phyloP scores from a whole-genome alignment of 192 early-diverging fungal genomes.

The Martensiomyces pterosporus region DNA sequence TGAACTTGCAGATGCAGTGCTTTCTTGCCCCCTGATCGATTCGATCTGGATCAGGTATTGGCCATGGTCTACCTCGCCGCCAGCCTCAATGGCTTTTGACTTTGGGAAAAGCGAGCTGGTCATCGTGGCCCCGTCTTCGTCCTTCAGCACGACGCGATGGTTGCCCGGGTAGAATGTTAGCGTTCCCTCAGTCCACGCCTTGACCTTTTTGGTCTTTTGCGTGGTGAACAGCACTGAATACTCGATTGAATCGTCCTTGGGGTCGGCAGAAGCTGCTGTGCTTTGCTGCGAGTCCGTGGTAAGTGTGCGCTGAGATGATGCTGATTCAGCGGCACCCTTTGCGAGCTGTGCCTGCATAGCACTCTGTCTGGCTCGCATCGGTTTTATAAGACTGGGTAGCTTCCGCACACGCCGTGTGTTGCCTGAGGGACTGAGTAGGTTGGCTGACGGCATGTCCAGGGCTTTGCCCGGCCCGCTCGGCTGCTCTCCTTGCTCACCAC shows the following conservation, averaged over 20 bases:
- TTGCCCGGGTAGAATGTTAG: slow-evolving; percentile 7
- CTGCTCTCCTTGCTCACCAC: neutral
- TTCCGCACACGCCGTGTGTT: slow-evolving; percentile 6
- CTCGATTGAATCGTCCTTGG: slow-evolving; percentile 1
- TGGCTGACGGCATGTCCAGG: neutral
- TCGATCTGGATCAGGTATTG: slow-evolving; percentile 42
- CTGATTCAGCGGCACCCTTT: too few relatives aligned
- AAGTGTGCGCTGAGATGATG: neutral
- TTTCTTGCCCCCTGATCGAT: slow-evolving; percentile 9
- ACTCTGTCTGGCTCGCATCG: too few relatives aligned
- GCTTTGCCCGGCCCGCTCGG: neutral
- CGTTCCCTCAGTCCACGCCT: slow-evolving; percentile 45
- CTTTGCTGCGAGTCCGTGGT: neutral
- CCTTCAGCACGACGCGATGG: slow-evolving; percentile 20
- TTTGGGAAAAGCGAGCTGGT: slow-evolving; percentile 17
- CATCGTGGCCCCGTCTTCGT: slow-evolving; percentile 20
- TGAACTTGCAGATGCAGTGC: neutral
- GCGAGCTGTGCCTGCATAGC: too few relatives aligned
- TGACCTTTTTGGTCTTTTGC: slow-evolving; percentile 46
- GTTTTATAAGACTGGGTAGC: slow-evolving; percentile 39
- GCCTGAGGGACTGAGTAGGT: slow-evolving; percentile 2
- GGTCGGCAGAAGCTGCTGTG: neutral
- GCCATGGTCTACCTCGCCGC: slow-evolving; percentile 33
- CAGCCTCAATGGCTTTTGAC: slow-evolving; percentile 21
- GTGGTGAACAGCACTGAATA: slow-evolving; percentile 41